Evolutionary conservation across 2,329 filamentous ascomycete species (phyloP).

Genomic region (Tolypocladium tropicale): DNA sequence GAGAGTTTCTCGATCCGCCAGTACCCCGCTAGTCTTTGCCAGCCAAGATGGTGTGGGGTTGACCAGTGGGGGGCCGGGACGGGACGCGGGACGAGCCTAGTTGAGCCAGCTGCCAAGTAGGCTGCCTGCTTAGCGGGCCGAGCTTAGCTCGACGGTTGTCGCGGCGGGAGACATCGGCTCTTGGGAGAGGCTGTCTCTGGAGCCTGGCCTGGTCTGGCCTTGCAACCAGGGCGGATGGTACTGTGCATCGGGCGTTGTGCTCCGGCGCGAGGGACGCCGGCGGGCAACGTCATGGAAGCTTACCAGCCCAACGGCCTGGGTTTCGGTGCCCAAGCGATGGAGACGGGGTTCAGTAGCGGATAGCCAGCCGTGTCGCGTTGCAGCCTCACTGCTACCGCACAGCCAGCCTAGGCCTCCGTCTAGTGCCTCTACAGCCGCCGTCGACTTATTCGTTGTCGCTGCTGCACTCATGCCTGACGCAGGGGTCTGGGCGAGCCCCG

Average conservation of each 20-base stretch:
- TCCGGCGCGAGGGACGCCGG: not conserved
- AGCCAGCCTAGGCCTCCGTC: not conserved
- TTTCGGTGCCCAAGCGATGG: conserved; percentile 1
- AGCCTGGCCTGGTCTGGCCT: not conserved
- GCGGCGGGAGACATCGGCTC: not conserved
- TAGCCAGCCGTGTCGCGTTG: not conserved
- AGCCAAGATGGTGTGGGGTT: not conserved
- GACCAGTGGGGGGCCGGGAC: not conserved
- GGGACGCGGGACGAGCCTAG: conserved; percentile 4
- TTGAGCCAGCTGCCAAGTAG: not conserved
- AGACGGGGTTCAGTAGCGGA: not conserved
- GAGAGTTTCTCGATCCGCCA: not conserved
- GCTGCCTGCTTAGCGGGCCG: not conserved
- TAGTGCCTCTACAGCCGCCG: not conserved
- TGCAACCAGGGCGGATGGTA: too few species aligned
- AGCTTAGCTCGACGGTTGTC: not conserved
- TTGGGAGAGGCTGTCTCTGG: not conserved
- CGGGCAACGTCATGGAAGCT: not conserved
- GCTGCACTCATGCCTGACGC: conserved; percentile 2
- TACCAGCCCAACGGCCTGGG: conserved; percentile 1
- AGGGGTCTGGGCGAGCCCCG: not conserved
- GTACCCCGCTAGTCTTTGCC: not conserved
- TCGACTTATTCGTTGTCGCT: not conserved
- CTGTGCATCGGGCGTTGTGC: not conserved
- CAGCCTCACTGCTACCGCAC: conserved; percentile 1